Evolutionary conservation across 2,329 filamentous ascomycete species (phyloP).

Genomic region (Venturia aucupariae): DNA sequence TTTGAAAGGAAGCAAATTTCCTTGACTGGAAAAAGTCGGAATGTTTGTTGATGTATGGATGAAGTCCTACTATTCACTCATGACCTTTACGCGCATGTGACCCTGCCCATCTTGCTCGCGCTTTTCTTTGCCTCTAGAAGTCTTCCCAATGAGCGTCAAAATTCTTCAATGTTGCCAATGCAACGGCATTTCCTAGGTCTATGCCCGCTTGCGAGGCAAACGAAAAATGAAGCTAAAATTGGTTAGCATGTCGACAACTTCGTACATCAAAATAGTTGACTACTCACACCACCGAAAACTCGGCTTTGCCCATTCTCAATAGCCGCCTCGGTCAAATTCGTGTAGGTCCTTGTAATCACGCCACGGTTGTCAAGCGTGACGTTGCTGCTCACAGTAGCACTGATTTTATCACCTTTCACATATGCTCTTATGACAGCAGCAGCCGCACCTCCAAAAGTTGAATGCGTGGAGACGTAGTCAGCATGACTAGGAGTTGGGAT

Average conservation of each 20-base stretch:
- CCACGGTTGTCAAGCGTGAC: conserved; percentile 21
- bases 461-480: conserved; percentile 24
- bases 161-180: conserved; percentile 17
- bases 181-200: conserved; percentile 18
- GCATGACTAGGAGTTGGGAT: conserved; percentile 22
- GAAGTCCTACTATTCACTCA: not conserved
- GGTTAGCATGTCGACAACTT: not conserved
- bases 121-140: conserved; percentile 15
- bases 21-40: not conserved
- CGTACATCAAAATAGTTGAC: not conserved
- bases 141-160: conserved; percentile 19
- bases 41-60: not conserved
- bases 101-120: too few relatives aligned
- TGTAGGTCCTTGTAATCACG: conserved; percentile 20
- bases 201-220: conserved; percentile 21
- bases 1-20: not conserved
- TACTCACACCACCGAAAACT: conserved; percentile 21
- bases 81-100: too few relatives aligned
- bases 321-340: conserved; percentile 21
- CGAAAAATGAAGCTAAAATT: conserved; percentile 21
- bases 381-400: conserved; percentile 22
- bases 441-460: conserved; percentile 22
- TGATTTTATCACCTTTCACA: conserved; percentile 19
- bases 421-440: conserved; percentile 20
- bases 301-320: conserved; percentile 24